These are phyloP conservation scores for Sungouiella thailandica DNA, from an alignment of 805 yeast species.

Conservation along the genomic window DNA sequence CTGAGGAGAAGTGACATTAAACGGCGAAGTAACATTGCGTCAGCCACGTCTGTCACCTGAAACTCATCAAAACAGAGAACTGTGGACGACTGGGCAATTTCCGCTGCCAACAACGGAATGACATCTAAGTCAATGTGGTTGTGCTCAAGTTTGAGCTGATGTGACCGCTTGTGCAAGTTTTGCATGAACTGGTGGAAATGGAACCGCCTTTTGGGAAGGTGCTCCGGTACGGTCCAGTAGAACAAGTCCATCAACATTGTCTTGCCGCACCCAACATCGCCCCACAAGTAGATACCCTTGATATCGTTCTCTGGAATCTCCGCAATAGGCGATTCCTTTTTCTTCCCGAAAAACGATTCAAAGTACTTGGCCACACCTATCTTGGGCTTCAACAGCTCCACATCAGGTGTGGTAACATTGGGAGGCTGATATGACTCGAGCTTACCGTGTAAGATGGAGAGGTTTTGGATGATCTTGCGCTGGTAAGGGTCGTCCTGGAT, in stretches of 20 bases:
- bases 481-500: constrained; percentile 77
- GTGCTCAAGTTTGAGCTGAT: constrained; percentile 61
- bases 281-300: constrained; percentile 88
- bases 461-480: constrained; percentile 59
- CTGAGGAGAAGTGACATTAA: constrained; percentile 62
- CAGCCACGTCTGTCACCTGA: constrained; percentile 98
- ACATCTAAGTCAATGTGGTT: constrained; percentile 62
- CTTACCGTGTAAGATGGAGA: constrained; percentile 55
- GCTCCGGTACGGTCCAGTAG: constrained; percentile 74
- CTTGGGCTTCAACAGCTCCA: constrained; percentile 47
- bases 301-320: constrained; percentile 30
- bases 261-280: constrained; percentile 98
- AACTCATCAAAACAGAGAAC: constrained; percentile 94
- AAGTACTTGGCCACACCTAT: constrained; percentile 39
- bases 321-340: constrained; percentile 4
- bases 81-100: constrained; percentile 69
- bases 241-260: constrained; percentile 98
- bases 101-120: constrained; percentile 78
- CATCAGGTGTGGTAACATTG: constrained; percentile 46
- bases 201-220: constrained; percentile 71
- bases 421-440: constrained; percentile 61
- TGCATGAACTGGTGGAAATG: constrained; percentile 99
- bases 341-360: constrained; percentile 11
- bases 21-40: constrained; percentile 90
- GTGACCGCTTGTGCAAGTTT: constrained; percentile 79